phyloP scores from a whole-genome alignment of 208 protist species.

The Crithidia acanthocephali region DNA sequence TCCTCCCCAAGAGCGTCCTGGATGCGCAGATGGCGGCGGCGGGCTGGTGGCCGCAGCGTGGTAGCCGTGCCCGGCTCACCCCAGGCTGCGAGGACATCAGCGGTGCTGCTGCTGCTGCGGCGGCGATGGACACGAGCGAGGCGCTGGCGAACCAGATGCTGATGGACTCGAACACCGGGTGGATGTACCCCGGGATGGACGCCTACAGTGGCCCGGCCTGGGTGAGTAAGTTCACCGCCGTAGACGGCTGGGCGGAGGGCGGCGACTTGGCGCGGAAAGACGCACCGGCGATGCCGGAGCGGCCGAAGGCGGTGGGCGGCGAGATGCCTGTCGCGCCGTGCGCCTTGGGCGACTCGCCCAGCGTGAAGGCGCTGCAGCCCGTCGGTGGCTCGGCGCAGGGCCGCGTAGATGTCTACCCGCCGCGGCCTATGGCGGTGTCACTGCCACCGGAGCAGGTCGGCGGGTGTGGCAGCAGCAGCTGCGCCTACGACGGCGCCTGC shows the following conservation, averaged over 20 bases:
- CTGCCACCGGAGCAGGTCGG: slow-evolving; percentile 3
- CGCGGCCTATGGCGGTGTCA: not conserved
- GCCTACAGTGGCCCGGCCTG: slow-evolving; percentile 10
- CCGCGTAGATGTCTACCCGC: not conserved
- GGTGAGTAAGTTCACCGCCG: not conserved
- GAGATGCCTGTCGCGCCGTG: slow-evolving; percentile 16
- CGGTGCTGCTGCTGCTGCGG: too few relatives aligned
- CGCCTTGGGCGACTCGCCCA: slow-evolving; percentile 12
- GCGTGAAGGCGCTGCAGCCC: not conserved
- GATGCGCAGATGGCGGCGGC: slow-evolving; percentile 16
- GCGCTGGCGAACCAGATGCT: slow-evolving; percentile 19
- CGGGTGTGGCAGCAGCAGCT: slow-evolving; percentile 5
- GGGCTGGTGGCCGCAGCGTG: slow-evolving; percentile 2
- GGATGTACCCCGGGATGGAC: slow-evolving; percentile 13
- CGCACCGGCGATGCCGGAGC: not conserved
- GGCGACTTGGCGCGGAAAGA: slow-evolving; percentile 1
- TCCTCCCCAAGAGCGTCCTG: slow-evolving; percentile 22
- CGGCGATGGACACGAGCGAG: slow-evolving; percentile 28
- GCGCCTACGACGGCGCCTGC: not conserved
- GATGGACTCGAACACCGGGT: slow-evolving; percentile 22
- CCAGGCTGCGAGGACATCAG: slow-evolving; percentile 2
- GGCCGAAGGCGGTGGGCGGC: slow-evolving; percentile 8
- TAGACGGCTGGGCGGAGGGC: slow-evolving; percentile 9
- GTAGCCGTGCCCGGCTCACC: not conserved
- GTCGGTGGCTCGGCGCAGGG: not conserved